Base-by-base conservation (phyloP, 129 eudicot genomes). In the Gnaphalium uliginosum region DNA sequence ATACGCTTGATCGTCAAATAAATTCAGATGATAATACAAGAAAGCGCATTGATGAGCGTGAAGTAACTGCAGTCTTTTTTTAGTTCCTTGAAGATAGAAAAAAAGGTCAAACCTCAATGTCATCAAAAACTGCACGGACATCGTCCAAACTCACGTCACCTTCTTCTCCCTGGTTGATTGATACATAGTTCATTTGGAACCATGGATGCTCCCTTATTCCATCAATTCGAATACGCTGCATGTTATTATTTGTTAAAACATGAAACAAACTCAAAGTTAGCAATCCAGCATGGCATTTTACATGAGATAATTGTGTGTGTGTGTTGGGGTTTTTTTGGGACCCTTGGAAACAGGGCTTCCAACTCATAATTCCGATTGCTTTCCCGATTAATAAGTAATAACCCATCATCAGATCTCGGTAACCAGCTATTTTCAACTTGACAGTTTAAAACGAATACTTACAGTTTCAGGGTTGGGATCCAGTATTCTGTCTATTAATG, bases 401-500 rank as follows among this genome's bases (percentile, higher is more conserved):
- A 13, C n/a, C 6, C n/a, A 46, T 46, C 53, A 46, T 46, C 53
- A 46, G 18, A 15, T 46, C 18, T 46, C 17, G 1, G 53, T 46
- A 46, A n/a, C 26, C 21, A 56, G 61, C 33, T 26, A 23, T 25
- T 61, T 61, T 6, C 37, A 26, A 26, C 66, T 61, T 61, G 66
- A 26, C 10, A 26, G 32, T 25, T 61, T 57, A 23, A 30, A 33
- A 35, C 33, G 18, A 8, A 65, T 54, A 82, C 96, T 89, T 73
- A 95, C 97, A 77, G 97, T 95, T 79, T 86, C 84, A 65, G 99
- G 99, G 84, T 95, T 95, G 54, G 96, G 99, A 85, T 91, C 97
- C 68, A 95, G 89, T 81, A 95, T 84, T 77, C 74, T 95, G 60
- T 83, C 88, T 81, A 95, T 71, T 87, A 95, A 81, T 37, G 92